Evolutionary conservation across 768 basidiomycete genomes (phyloP).

Genomic region (Boletus huronensis): DNA sequence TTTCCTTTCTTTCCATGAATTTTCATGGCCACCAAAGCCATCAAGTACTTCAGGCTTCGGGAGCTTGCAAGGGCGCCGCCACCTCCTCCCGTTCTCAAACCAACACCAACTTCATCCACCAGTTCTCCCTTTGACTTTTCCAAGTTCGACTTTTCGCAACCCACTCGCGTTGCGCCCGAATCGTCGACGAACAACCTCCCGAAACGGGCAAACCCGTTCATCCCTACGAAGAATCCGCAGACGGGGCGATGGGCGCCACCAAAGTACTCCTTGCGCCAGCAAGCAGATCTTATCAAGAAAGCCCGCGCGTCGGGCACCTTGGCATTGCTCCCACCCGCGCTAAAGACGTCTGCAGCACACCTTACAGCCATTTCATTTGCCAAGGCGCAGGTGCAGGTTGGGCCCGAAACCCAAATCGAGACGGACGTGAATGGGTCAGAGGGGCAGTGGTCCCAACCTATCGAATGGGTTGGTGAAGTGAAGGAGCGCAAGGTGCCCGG

Average conservation of each 20-base stretch:
- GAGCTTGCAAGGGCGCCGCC: slow-evolving; percentile 19
- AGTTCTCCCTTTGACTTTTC: slow-evolving; percentile 12
- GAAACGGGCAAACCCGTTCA: slow-evolving; percentile 58
- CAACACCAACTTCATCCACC: neutral
- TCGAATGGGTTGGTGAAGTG: slow-evolving; percentile 42
- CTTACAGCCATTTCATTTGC: slow-evolving; percentile 20
- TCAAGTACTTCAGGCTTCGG: slow-evolving; percentile 27
- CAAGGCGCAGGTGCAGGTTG: slow-evolving; percentile 8
- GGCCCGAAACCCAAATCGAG: neutral
- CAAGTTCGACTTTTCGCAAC: slow-evolving; percentile 22
- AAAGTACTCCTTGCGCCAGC: slow-evolving; percentile 68
- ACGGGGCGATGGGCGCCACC: slow-evolving; percentile 67
- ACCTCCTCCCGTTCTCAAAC: slow-evolving; percentile 27
- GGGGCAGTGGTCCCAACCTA: slow-evolving; percentile 20
- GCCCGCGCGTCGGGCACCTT: slow-evolving; percentile 53
- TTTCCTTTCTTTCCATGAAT: too few relatives aligned
- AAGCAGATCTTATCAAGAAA: slow-evolving; percentile 74
- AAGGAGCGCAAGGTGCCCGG: slow-evolving; percentile 43
- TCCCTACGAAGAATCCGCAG: slow-evolving; percentile 56
- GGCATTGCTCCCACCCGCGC: slow-evolving; percentile 65
- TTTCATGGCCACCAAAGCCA: slow-evolving; percentile 22
- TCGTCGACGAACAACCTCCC: slow-evolving; percentile 9
- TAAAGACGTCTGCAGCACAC: slow-evolving; percentile 43
- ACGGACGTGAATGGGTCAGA: neutral
- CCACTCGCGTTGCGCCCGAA: neutral